Conservation (phyloP, 2,329 filamentous ascomycete genomes). For the Colletotrichum ledebouriae region DNA sequence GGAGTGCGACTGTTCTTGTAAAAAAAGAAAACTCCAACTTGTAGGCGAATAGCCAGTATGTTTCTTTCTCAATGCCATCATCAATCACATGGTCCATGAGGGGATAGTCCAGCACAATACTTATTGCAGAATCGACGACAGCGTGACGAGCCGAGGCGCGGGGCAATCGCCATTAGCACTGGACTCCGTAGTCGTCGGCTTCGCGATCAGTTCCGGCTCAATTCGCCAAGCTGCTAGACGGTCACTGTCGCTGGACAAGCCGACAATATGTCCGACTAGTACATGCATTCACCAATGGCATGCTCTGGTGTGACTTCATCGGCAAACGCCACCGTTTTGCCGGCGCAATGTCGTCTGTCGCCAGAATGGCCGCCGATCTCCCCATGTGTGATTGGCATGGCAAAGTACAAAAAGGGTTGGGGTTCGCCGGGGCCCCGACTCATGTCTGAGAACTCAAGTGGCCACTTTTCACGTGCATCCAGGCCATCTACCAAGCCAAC, state of each 20-base stretch:
- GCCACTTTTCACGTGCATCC: conserved; percentile 9
- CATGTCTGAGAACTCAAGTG: background rate
- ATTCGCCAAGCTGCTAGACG: conserved; percentile 22
- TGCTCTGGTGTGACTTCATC: conserved; percentile 18
- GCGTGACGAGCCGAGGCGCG: background rate
- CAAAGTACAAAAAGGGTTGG: conserved; percentile 19
- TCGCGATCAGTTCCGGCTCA: conserved; percentile 3
- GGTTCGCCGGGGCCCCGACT: background rate
- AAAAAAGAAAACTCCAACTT: too few relatives aligned
- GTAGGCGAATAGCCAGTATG: too few relatives aligned
- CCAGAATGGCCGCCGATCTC: conserved; percentile 19
- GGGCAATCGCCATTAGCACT: background rate
- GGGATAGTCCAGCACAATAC: too few relatives aligned
- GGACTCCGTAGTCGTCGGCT: background rate
- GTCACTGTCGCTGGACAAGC: background rate
- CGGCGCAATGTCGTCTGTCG: background rate
- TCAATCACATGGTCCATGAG: too few relatives aligned
- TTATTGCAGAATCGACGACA: too few relatives aligned
- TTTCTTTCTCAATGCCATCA: too few relatives aligned
- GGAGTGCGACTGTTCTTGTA: too few relatives aligned
- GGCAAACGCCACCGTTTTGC: conserved; percentile 28
- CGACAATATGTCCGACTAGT: conserved; percentile 1
- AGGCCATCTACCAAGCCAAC: background rate
- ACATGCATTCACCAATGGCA: conserved; percentile 17
- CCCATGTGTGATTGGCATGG: background rate